These are phyloP conservation scores for Daucus carota DNA, from an alignment of 129 eudicot species.

Conservation along the genomic window DNA sequence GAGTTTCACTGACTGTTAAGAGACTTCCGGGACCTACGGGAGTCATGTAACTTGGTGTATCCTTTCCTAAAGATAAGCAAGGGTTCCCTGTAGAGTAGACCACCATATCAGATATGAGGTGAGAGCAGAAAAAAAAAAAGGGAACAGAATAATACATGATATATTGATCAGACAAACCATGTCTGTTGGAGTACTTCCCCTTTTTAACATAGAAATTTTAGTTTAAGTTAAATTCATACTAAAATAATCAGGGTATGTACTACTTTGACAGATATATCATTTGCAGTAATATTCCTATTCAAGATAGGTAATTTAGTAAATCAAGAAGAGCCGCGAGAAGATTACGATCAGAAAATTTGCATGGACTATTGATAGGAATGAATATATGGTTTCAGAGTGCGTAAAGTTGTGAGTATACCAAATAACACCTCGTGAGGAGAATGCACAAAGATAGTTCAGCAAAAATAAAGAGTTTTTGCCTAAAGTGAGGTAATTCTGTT, in stretches of 20 bases:
- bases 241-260: not conserved
- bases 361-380: no score
- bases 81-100: slow-evolving; percentile 47
- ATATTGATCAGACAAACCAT: not conserved
- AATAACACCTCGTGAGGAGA: not conserved
- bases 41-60: slow-evolving; percentile 46
- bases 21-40: slow-evolving; percentile 36
- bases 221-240: not conserved
- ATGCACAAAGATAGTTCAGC: not conserved
- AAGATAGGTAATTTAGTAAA: no score
- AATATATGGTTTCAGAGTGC: not conserved
- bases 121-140: not conserved
- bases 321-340: no score
- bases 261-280: no score
- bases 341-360: no score
- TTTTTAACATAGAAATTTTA: not conserved
- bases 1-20: slow-evolving; percentile 8
- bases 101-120: not conserved
- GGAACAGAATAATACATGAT: not conserved
- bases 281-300: no score
- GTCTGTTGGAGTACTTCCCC: not conserved
- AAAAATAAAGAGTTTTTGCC: no score
- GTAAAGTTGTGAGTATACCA: not conserved
- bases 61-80: slow-evolving; percentile 37
- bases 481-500: no score